A percentile compares a stretch with the other conserved stretches of the same genome.
Conservation (phyloP, 2,329 filamentous ascomycete genomes). For the Colletotrichum agaves region DNA sequence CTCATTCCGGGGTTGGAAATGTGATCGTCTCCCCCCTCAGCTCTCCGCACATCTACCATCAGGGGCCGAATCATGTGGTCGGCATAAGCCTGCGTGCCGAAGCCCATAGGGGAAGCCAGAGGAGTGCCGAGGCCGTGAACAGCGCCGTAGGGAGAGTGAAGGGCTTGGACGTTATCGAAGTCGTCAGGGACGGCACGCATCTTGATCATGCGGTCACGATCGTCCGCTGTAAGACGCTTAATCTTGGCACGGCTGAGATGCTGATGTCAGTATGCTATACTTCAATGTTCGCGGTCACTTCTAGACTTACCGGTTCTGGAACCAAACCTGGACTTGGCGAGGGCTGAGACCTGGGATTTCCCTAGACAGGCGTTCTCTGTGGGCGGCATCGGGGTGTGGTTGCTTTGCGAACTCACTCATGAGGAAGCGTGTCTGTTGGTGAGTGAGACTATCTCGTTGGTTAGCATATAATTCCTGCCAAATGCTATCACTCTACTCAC, state of each 20-base stretch:
- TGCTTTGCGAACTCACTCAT: slow-evolving; percentile 98
- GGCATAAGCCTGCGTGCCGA: slow-evolving; percentile 60
- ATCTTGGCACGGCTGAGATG: slow-evolving; percentile 72
- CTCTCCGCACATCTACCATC: slow-evolving; percentile 74
- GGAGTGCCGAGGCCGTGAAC: slow-evolving; percentile 63
- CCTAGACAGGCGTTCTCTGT: slow-evolving; percentile 85
- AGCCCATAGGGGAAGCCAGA: slow-evolving; percentile 60
- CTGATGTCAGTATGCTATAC: slow-evolving; percentile 34
- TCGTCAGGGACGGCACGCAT: slow-evolving; percentile 77
- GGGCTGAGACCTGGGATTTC: slow-evolving; percentile 94
- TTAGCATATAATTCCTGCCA: background rate
- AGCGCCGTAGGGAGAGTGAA: slow-evolving; percentile 75
- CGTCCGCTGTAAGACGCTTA: slow-evolving; percentile 76
- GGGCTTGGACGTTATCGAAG: slow-evolving; percentile 75
- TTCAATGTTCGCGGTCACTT: background rate
- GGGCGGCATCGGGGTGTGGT: slow-evolving; percentile 91
- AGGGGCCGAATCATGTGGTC: slow-evolving; percentile 74
- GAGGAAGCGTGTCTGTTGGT: slow-evolving; percentile 95
- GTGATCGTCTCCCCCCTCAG: slow-evolving; percentile 69
- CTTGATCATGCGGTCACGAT: slow-evolving; percentile 77
- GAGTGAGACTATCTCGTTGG: slow-evolving; percentile 74
- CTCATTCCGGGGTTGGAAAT: slow-evolving; percentile 75
- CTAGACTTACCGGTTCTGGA: slow-evolving; percentile 85
- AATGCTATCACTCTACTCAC: slow-evolving; percentile 53
- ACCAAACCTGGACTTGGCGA: slow-evolving; percentile 97